Conservation (phyloP, 2,329 filamentous ascomycete genomes). For the Beauveria brongniartii region DNA sequence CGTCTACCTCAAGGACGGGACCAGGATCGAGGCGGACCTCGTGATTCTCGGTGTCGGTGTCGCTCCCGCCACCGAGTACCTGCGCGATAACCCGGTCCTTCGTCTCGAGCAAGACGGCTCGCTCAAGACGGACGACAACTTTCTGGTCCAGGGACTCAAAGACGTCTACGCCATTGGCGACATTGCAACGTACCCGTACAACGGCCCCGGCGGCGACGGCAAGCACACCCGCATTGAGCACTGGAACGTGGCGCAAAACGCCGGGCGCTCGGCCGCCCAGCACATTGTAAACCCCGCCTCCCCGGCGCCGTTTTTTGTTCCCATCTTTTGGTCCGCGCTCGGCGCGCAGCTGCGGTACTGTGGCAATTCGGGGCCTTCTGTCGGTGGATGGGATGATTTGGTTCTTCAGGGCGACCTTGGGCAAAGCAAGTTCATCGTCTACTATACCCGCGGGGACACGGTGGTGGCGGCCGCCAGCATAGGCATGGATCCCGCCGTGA, state of each 20-base stretch:
- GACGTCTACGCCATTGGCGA: slow-evolving; percentile 92
- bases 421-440: slow-evolving; percentile 78
- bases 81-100: slow-evolving; percentile 63
- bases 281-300: slow-evolving; percentile 62
- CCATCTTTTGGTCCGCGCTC: slow-evolving; percentile 94
- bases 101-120: slow-evolving; percentile 78
- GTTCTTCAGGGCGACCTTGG: slow-evolving; percentile 70
- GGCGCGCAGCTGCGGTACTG: slow-evolving; percentile 88
- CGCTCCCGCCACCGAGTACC: slow-evolving; percentile 72
- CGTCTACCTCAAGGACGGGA: slow-evolving; percentile 79
- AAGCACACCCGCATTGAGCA: slow-evolving; percentile 80
- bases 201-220: slow-evolving; percentile 76
- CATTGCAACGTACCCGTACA: slow-evolving; percentile 90
- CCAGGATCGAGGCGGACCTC: slow-evolving; percentile 73
- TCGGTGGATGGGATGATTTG: slow-evolving; percentile 75
- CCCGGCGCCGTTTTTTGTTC: slow-evolving; percentile 68
- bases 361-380: slow-evolving; percentile 56
- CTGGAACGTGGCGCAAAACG: slow-evolving; percentile 96
- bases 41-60: slow-evolving; percentile 91
- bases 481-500: slow-evolving; percentile 82
- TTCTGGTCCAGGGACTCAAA: slow-evolving; percentile 64
- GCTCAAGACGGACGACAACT: slow-evolving; percentile 69
- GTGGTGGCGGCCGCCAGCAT: slow-evolving; percentile 88
- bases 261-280: slow-evolving; percentile 70
- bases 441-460: slow-evolving; percentile 77